Conservation (phyloP, 176 grass and related monocot genomes). For the Musa itinerans region DNA sequence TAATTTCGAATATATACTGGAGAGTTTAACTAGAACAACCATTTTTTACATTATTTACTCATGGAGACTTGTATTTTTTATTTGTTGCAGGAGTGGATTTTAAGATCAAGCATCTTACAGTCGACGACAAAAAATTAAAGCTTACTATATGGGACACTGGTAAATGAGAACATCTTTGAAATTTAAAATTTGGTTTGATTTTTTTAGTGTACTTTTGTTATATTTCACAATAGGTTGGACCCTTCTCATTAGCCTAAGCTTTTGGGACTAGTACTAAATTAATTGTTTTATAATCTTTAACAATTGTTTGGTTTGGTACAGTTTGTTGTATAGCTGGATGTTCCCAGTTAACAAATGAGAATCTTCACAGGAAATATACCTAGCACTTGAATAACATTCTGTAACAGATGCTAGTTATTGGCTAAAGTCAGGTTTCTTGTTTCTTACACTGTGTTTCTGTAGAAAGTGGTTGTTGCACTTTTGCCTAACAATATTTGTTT, state of each 20-base stretch:
- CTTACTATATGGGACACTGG: constrained; percentile 98
- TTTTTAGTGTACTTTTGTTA: not conserved
- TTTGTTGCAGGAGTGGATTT: constrained; percentile 68
- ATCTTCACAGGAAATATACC: too few relatives aligned
- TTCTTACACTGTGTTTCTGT: too few relatives aligned
- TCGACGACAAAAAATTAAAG: constrained; percentile 77
- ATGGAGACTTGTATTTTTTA: not conserved
- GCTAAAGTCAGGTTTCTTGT: too few relatives aligned
- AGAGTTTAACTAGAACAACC: not conserved
- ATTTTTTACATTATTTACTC: not conserved
- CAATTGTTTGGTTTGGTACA: not conserved
- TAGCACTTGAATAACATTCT: too few relatives aligned
- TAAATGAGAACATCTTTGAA: constrained; percentile 11
- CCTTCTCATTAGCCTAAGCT: not conserved
- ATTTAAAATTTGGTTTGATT: not conserved
- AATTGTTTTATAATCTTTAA: not conserved
- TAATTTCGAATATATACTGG: not conserved
- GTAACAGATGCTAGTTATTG: too few relatives aligned
- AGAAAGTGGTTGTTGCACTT: too few relatives aligned
- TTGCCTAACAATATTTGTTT: too few relatives aligned
- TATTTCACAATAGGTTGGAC: not conserved
- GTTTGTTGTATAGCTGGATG: not conserved
- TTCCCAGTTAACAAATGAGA: too few relatives aligned
- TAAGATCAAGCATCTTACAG: constrained; percentile 81
- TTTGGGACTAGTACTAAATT: not conserved